Evolutionary conservation across 441 rosid genomes (phyloP), one percentile per base, ranked within the genome.

Genomic region (Populus hybrid): DNA sequence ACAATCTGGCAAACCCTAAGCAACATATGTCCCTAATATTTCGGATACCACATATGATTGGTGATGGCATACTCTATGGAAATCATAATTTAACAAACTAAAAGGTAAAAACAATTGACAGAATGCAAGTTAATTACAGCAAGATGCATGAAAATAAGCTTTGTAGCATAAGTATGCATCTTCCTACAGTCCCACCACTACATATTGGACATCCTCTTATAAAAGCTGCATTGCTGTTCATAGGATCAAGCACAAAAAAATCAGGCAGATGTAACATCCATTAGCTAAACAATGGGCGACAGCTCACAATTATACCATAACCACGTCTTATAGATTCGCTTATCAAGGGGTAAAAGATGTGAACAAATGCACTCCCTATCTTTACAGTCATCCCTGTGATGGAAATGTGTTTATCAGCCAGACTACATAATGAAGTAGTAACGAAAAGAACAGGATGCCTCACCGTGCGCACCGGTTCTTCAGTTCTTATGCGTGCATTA

Each of bases 401-500:
- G 23, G 46, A 59, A 1, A 59, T n/a, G 24, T 1, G 63, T 59
- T 59, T 59, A 59, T 40, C 26, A 76, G 14, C 3, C 4, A 34
- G 18, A 36, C 18, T 34, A 35, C n/a, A 26, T 7, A 28, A 42
- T 21, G 61, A 67, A 26, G 67, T 34, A 78, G 35, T 9, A 24
- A 24, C 7, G 32, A 32, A 14, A 36, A 26, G 14, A 36, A 28
- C 34, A 8, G 61, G 36, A 63, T 19, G 72, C 46, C 82, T 85
- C 77, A 93, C 99, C 97, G 74, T 84, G 75, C 34, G 85, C 73
- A 91, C 19, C 21, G 90, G 82, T 79, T 94, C 99, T 79, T 93
- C 97, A 1, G 92, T 89, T 87, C 99, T 92, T 83, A 96, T 85
- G 71, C 81, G 83, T 30, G 98, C 98, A 82, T 90, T 89, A 69